Base-by-base conservation (phyloP, 208 protist species). In the Wallacemonas sp. region DNA sequence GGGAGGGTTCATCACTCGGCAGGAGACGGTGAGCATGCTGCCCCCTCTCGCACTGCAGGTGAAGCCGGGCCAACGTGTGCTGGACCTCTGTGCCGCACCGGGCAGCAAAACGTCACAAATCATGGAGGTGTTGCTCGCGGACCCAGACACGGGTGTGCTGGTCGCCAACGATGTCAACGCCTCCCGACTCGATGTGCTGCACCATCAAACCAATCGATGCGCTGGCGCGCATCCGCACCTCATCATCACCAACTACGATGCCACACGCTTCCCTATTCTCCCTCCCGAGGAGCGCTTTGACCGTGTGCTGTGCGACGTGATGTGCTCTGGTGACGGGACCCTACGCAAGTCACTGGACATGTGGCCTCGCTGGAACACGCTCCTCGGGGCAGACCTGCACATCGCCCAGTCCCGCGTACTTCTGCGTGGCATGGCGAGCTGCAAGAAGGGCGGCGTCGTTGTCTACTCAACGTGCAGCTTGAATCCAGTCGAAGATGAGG, bases 391-490 rank as follows among this genome's bases (percentile, higher is more conserved):
- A 29, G 81, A 84, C 45, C 71, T 98, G 3, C 97, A 98, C 79
- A 38, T 48, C 30, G 46, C 82, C 9, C 97, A 98, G 82, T 50
- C 78, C 13, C 73, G 80, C 17, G 88, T 98, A 38, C 79, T 94
- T 33, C 41, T 63, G 60, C 83, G 89, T 4, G 92, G 87, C 45
- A 93, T 97, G 79, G 80, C 80, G 21, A 79, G 82, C 5, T 90
- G 88, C 71, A 81, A 83, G 54, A 39, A 58, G 57, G 95, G 94
- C 30, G 95, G 95, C 48, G 67, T 92, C 30, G 82, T 98, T 0
- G 95, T 98, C 15, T 98, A 98, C 78, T 97, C 91, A 6, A 98
- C 97, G 15, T 98, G 97, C 79, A 97, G 91, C 53, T 41, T 98
- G 19, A 98, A 98, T 76, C 97, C 97, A 13, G 78, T 98, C 39